Conservation (phyloP, 2,329 filamentous ascomycete species). For the Didymella arachidicola region DNA sequence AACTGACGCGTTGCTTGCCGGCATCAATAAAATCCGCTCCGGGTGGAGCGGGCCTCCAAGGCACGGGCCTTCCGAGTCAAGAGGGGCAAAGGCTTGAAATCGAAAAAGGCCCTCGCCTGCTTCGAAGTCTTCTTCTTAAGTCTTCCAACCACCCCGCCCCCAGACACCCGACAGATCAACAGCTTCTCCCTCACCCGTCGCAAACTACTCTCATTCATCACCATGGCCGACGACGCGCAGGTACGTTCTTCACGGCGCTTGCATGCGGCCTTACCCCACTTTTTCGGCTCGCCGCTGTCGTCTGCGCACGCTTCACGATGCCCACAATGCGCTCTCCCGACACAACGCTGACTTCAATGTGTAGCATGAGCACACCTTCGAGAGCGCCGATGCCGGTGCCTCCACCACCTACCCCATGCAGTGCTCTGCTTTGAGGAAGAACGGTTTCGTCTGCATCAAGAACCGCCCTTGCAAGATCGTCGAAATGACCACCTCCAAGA, state of each 20-base stretch:
- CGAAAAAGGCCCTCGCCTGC: conserved; percentile 39
- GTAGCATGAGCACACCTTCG: conserved; percentile 76
- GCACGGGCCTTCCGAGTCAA: conserved; percentile 4
- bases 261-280: conserved; percentile 49
- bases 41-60: too few relatives aligned
- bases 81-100: not conserved
- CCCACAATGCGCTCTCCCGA: conserved; percentile 19
- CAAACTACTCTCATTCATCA: conserved; percentile 55
- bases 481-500: conserved; percentile 99
- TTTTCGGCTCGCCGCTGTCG: conserved; percentile 42
- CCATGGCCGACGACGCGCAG: conserved; percentile 72
- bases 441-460: conserved; percentile 99
- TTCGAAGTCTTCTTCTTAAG: conserved; percentile 39
- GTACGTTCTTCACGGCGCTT: conserved; percentile 56
- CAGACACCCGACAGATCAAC: conserved; percentile 36
- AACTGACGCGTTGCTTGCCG: not conserved
- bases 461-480: conserved; percentile 99
- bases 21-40: conserved; percentile 3
- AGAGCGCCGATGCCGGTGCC: conserved; percentile 94
- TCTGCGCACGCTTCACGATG: conserved; percentile 36
- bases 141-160: conserved; percentile 38
- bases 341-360: conserved; percentile 18
- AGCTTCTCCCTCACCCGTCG: conserved; percentile 46
- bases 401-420: conserved; percentile 96
- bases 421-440: conserved; percentile 99